Evolutionary conservation across 1,284 basidiomycete genomes (phyloP).

Genomic region (Irpex rosettiformis): DNA sequence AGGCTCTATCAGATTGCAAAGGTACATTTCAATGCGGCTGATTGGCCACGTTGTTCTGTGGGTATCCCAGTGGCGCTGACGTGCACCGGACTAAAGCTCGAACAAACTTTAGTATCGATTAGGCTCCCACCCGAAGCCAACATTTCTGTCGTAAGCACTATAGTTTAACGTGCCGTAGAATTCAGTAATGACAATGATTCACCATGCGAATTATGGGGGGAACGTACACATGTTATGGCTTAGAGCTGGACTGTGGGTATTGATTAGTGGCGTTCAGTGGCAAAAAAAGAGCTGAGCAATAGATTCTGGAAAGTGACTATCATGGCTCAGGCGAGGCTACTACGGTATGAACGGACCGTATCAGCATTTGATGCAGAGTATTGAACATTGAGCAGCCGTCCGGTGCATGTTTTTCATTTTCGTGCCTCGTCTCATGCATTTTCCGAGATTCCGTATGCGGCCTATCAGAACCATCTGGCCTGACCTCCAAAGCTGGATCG

Average conservation of each 20-base stretch:
- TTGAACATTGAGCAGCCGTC: not conserved
- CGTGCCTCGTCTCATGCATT: not conserved
- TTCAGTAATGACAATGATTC: too few relatives aligned
- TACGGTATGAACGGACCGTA: slow-evolving; percentile 10
- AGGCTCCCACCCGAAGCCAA: not conserved
- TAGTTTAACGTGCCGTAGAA: too few relatives aligned
- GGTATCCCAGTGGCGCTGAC: too few relatives aligned
- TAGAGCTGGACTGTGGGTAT: not conserved
- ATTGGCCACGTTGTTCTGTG: not conserved
- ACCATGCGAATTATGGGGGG: too few relatives aligned
- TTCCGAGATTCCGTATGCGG: not conserved
- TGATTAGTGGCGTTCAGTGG: not conserved
- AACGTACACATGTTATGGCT: not conserved
- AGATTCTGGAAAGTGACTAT: not conserved
- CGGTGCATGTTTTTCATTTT: slow-evolving; percentile 7
- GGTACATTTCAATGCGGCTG: not conserved
- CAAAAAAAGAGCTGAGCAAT: not conserved
- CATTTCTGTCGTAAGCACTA: too few relatives aligned
- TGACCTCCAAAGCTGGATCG: not conserved
- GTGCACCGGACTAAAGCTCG: too few relatives aligned
- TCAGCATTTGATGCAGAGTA: not conserved
- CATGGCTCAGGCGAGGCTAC: slow-evolving; percentile 5
- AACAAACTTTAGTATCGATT: not conserved
- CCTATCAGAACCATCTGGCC: not conserved
- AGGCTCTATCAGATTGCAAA: not conserved